Evolutionary conservation across 345 rosid species (phyloP).

Genomic region (Microcos paniculata): DNA sequence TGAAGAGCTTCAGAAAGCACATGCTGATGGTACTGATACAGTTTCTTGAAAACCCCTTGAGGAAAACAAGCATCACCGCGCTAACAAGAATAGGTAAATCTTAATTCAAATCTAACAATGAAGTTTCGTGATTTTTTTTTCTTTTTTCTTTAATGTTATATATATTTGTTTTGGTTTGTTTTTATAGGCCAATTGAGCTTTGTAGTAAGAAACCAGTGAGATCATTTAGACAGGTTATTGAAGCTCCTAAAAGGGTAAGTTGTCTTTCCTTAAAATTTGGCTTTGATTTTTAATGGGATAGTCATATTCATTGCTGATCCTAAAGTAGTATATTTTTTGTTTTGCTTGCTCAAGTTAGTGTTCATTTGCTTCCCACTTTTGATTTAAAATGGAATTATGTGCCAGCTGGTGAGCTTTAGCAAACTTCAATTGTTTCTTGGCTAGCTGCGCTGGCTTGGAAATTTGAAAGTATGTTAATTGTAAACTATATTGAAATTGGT

Average conservation of each 20-base stretch:
- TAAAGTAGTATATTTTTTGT: background rate
- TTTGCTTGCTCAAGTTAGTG: background rate
- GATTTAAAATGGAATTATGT: conserved; percentile 1
- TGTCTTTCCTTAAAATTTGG: background rate
- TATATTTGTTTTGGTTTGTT: background rate
- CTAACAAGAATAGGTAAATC: conserved; percentile 74
- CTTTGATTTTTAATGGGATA: background rate
- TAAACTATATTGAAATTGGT: conserved; percentile 3
- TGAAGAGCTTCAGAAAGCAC: conserved; percentile 71
- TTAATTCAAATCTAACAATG: background rate
- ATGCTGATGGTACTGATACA: conserved; percentile 67
- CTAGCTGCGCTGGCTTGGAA: too few species aligned
- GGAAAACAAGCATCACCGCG: conserved; percentile 53
- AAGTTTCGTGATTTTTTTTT: background rate
- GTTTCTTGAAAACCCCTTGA: conserved; percentile 27
- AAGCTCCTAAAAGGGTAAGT: conserved; percentile 70
- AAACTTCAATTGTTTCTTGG: background rate
- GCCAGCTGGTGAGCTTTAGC: background rate
- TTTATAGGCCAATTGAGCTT: conserved; percentile 64
- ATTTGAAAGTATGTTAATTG: background rate
- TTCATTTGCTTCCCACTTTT: background rate
- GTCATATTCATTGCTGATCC: background rate
- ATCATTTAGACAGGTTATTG: conserved; percentile 72
- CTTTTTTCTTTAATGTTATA: background rate
- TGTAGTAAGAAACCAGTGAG: conserved; percentile 79